Evolutionary conservation across 805 yeast genomes (phyloP).

Genomic region (Barnettozyma californica): DNA sequence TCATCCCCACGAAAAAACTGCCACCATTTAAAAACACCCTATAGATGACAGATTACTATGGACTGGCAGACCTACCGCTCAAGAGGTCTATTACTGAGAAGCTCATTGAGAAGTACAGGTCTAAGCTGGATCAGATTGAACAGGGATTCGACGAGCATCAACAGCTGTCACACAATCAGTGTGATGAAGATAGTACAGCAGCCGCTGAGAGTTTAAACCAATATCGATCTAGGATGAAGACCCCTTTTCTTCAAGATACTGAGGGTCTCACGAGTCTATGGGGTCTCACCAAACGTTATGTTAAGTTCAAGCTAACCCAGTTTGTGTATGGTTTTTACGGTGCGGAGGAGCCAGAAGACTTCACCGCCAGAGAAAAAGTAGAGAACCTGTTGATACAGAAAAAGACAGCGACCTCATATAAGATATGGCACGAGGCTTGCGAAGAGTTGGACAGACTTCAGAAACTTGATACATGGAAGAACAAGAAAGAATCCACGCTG

Average conservation of each 20-base stretch:
- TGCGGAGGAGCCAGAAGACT: constrained; percentile 10
- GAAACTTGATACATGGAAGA: constrained; percentile 71
- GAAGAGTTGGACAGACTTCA: constrained; percentile 57
- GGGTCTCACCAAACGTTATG: constrained; percentile 7
- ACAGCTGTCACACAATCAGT: neutral
- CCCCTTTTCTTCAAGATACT: neutral
- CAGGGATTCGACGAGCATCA: constrained; percentile 6
- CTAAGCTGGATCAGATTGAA: constrained; percentile 9
- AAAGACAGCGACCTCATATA: constrained; percentile 44
- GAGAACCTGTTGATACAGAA: constrained; percentile 38
- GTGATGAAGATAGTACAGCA: neutral
- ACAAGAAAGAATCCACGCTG: constrained; percentile 48
- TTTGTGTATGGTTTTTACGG: constrained; percentile 6
- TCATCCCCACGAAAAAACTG: neutral
- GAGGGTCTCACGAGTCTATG: constrained; percentile 3
- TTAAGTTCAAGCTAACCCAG: constrained; percentile 1
- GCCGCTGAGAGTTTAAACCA: neutral
- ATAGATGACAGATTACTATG: constrained; percentile 14
- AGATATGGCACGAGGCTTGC: constrained; percentile 66
- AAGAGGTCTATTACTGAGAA: constrained; percentile 17
- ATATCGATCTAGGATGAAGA: neutral
- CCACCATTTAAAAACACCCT: neutral
- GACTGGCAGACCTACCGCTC: constrained; percentile 4
- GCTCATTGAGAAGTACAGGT: constrained; percentile 13
- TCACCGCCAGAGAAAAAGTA: constrained; percentile 31